Base-by-base conservation (phyloP, 1,139 yeast genomes). In the Magnusiomyces suaveolens region DNA sequence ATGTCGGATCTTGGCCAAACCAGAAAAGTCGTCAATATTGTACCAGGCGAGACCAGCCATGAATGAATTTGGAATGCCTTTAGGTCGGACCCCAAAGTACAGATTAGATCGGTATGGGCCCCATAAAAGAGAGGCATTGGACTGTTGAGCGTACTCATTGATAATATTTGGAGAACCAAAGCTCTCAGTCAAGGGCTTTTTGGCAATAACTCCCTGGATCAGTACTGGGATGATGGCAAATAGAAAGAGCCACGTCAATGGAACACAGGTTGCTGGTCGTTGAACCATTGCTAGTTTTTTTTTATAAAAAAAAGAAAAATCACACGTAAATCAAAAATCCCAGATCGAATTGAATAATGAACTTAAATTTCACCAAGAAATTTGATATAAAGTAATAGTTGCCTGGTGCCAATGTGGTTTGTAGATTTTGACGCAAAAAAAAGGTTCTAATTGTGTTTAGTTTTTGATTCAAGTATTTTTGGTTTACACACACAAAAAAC, bases 31-130 rank as follows among this genome's bases (percentile, higher is more conserved):
- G 58, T 86, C 84, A 6, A 81, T 76, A 62, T 83, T 83, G 71
- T 82, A 87, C 98, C 98, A 92, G 83, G 92, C 82, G 36, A 90
- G 70, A 0, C 98, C 98, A 12, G 89, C 75, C 58, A 86, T 67
- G 52, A 92, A 74, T 1, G 96, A 85, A 48, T 82, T 74, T n/a
- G 96, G 85, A 50, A 82, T 66, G 20, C 67, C 63, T 50, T 90
- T 73, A 1, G 98, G 96, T 51, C 92, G 76, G 48, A 92, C 71
- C 0, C 98, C 97, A 60, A 90, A 75, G 69, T 90, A 92, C 50
- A 88, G 74, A 55, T 88, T 85, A 14, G 97, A 83, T 61, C 97
- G 72, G 69, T 90, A 92, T 0, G 97, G 95, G 0, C 96, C 97
- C 98, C 98, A 92, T 33, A 80, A 67, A 25, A 84, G 68, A 1